Conservation (phyloP, 1,284 basidiomycete species). For the Fomitopsis palustris region DNA sequence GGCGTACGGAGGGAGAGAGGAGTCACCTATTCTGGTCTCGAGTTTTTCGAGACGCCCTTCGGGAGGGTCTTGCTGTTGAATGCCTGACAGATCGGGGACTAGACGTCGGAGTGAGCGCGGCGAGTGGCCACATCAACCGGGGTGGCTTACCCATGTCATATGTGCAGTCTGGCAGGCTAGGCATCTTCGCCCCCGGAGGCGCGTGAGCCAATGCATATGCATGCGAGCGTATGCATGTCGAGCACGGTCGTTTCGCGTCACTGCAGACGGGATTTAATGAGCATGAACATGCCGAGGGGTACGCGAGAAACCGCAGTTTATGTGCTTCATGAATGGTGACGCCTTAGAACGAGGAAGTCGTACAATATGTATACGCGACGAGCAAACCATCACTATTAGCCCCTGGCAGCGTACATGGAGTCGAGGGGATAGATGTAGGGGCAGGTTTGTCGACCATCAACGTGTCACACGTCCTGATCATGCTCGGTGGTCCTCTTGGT, state of each 20-base stretch:
- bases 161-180: slow-evolving; percentile 60
- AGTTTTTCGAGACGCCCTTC: slow-evolving; percentile 58
- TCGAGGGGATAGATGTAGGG: no score
- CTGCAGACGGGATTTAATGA: slow-evolving; percentile 14
- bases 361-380: no score
- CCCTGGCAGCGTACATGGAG: no score
- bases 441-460: no score
- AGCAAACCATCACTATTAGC: no score
- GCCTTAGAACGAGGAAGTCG: no score
- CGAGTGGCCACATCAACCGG: no score
- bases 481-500: no score
- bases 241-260: slow-evolving; percentile 54
- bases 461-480: no score
- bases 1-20: not conserved
- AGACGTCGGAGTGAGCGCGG: not conserved
- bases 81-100: slow-evolving; percentile 22
- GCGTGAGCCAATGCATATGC: slow-evolving; percentile 58
- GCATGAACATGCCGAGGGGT: not conserved
- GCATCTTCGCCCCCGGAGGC: slow-evolving; percentile 46
- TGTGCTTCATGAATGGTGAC: not conserved
- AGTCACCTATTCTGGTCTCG: slow-evolving; percentile 58
- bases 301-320: not conserved
- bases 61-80: slow-evolving; percentile 41
- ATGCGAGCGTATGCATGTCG: slow-evolving; percentile 66
- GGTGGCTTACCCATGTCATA: slow-evolving; percentile 53